phyloP scores from a whole-genome alignment of 495 filamentous ascomycete genomes.

The Eremomyces bilateralis region DNA sequence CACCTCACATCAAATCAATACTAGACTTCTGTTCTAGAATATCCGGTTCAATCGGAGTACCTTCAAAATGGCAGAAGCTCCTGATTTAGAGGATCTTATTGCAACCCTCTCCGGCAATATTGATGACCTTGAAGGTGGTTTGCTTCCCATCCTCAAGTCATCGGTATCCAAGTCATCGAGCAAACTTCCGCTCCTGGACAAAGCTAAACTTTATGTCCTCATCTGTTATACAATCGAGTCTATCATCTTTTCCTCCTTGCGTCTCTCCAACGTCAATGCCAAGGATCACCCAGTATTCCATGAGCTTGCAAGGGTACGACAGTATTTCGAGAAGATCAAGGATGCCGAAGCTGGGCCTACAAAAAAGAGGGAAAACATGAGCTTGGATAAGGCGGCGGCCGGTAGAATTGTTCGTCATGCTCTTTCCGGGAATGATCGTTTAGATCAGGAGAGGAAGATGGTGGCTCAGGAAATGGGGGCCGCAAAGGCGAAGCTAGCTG shows the following conservation, averaged over 20 bases:
- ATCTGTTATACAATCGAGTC: constrained; percentile 76
- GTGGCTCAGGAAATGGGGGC: no score
- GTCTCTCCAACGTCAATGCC: constrained; percentile 56
- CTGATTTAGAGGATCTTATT: constrained; percentile 20
- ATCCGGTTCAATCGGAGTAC: no score
- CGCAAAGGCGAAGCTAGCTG: no score
- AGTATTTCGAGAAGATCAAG: constrained; percentile 90
- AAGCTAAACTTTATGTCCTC: constrained; percentile 74
- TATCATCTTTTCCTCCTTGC: constrained; percentile 57
- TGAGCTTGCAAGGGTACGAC: constrained; percentile 65
- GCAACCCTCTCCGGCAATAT: constrained; percentile 54
- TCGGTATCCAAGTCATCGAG: constrained; percentile 43
- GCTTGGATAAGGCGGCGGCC: constrained; percentile 61
- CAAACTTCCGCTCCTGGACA: constrained; percentile 77
- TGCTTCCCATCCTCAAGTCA: constrained; percentile 41
- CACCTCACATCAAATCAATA: no score
- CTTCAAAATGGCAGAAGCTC: constrained; percentile 11
- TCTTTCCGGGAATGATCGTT: constrained; percentile 49
- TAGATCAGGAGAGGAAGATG: constrained; percentile 24
- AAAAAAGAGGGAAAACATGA: constrained; percentile 29
- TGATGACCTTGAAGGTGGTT: constrained; percentile 49
- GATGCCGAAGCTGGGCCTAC: constrained; percentile 26
- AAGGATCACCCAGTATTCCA: constrained; percentile 66
- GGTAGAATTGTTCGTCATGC: constrained; percentile 60
- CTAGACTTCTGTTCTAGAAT: no score